Conservation (phyloP, 768 basidiomycete genomes). For the Termitomyces sp. region DNA sequence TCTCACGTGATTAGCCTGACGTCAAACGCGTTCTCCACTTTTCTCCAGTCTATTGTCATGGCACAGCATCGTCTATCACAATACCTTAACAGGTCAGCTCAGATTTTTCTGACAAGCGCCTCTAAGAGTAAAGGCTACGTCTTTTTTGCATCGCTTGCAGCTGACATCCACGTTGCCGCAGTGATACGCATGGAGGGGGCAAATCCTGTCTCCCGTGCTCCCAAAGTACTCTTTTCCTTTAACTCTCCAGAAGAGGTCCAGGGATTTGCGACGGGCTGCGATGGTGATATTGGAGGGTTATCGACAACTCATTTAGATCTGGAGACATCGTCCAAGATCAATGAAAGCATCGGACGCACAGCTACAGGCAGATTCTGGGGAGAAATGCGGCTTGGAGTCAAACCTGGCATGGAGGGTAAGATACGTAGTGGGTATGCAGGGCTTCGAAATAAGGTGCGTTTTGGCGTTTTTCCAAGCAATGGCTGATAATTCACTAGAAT, state of each 20-base stretch:
- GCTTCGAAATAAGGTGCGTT: slow-evolving; percentile 75
- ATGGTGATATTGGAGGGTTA: slow-evolving; percentile 84
- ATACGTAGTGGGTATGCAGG: slow-evolving; percentile 89
- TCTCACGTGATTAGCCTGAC: slow-evolving; percentile 8
- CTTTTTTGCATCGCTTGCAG: neutral
- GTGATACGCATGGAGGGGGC: slow-evolving; percentile 77
- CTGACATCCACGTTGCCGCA: slow-evolving; percentile 23
- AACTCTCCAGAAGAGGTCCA: slow-evolving; percentile 55
- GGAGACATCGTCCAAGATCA: slow-evolving; percentile 47
- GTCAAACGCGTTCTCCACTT: slow-evolving; percentile 3
- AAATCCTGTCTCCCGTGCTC: slow-evolving; percentile 55
- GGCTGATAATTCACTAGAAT: neutral
- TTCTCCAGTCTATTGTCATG: slow-evolving; percentile 19
- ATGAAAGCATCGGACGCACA: slow-evolving; percentile 40
- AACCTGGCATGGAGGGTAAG: slow-evolving; percentile 60
- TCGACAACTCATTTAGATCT: slow-evolving; percentile 78
- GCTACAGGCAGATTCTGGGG: slow-evolving; percentile 78
- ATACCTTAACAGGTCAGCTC: slow-evolving; percentile 37
- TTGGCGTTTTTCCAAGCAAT: neutral
- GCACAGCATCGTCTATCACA: slow-evolving; percentile 29
- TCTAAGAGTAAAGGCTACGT: slow-evolving; percentile 29
- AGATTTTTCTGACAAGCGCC: slow-evolving; percentile 31
- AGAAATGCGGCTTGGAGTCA: slow-evolving; percentile 68
- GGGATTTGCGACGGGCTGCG: slow-evolving; percentile 77
- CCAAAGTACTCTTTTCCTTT: slow-evolving; percentile 66